Evolutionary conservation across 257 asterid species (phyloP).

Genomic region (Knoxia roxburghii): DNA sequence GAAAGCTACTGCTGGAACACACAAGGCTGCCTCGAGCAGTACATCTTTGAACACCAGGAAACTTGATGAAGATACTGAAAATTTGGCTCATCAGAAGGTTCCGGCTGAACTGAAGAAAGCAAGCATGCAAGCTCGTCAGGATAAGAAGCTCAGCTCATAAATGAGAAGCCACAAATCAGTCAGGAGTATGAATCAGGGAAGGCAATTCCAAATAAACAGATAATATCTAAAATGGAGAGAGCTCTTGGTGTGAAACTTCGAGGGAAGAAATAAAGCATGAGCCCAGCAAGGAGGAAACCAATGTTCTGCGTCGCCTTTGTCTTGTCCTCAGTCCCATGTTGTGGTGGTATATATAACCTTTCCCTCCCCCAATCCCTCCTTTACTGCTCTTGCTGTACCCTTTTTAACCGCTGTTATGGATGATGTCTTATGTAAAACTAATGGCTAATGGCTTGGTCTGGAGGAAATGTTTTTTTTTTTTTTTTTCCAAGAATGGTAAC

Average conservation of each 20-base stretch:
- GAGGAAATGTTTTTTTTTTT: constrained; percentile 19
- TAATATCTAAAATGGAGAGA: constrained; percentile 80
- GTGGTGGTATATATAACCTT: constrained; percentile 37
- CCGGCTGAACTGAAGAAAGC: constrained; percentile 81
- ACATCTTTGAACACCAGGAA: constrained; percentile 75
- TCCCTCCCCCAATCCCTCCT: background rate
- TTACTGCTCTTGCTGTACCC: constrained; percentile 4
- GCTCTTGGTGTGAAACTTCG: constrained; percentile 76
- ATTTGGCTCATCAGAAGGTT: constrained; percentile 79
- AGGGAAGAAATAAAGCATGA: constrained; percentile 58
- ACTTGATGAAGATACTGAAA: constrained; percentile 92
- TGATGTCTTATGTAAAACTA: constrained; percentile 13
- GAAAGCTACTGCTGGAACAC: constrained; percentile 76
- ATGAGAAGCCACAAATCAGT: constrained; percentile 53
- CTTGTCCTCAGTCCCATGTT: too few species aligned
- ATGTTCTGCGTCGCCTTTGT: constrained; percentile 16
- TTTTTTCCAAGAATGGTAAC: background rate
- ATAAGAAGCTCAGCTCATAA: constrained; percentile 82
- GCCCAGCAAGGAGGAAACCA: constrained; percentile 12
- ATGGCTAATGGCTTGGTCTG: constrained; percentile 24
- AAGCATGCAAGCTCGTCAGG: constrained; percentile 80
- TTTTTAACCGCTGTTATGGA: constrained; percentile 21
- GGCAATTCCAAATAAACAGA: constrained; percentile 66
- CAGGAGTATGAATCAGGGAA: constrained; percentile 66
- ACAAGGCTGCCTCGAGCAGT: constrained; percentile 82